These are phyloP conservation scores for Volvox carteri DNA, from an alignment of 163 green algal species.

Conservation along the genomic window DNA sequence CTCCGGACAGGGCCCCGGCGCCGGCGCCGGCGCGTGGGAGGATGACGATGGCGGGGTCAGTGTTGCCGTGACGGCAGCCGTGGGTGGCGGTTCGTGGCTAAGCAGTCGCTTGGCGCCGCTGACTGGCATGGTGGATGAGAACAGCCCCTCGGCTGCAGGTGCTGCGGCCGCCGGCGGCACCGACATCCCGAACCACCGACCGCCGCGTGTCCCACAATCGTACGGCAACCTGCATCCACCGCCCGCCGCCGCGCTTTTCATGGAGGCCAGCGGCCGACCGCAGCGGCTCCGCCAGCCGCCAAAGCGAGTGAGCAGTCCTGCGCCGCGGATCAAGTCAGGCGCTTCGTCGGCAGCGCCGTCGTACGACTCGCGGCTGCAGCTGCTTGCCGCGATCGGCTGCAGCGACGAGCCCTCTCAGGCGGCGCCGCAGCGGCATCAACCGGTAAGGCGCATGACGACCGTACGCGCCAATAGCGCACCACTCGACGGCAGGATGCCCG, in stretches of 20 bases:
- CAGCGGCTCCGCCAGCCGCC: constrained; percentile 5
- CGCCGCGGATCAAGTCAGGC: neutral
- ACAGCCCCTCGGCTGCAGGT: neutral
- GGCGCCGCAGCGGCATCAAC: neutral
- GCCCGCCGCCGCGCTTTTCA: neutral
- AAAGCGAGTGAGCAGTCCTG: neutral
- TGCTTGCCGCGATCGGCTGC: neutral
- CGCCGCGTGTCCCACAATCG: neutral
- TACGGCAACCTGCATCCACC: neutral
- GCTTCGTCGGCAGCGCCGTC: neutral
- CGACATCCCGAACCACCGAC: neutral
- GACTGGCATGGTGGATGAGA: neutral
- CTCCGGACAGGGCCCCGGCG: neutral
- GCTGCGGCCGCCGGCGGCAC: neutral
- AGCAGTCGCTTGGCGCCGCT: neutral
- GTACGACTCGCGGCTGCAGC: neutral
- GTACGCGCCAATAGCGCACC: constrained; percentile 21
- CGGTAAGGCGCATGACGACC: neutral
- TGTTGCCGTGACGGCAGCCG: neutral
- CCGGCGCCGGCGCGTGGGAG: neutral
- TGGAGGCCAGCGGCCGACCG: neutral
- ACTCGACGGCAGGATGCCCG: neutral
- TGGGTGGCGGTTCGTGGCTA: neutral
- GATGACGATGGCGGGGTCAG: constrained; percentile 2
- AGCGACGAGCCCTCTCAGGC: neutral